Evolutionary conservation across 2,329 filamentous ascomycete species (phyloP), one percentile per base, ranked within the genome.

Genomic region (Neofusicoccum kwambonambiense): DNA sequence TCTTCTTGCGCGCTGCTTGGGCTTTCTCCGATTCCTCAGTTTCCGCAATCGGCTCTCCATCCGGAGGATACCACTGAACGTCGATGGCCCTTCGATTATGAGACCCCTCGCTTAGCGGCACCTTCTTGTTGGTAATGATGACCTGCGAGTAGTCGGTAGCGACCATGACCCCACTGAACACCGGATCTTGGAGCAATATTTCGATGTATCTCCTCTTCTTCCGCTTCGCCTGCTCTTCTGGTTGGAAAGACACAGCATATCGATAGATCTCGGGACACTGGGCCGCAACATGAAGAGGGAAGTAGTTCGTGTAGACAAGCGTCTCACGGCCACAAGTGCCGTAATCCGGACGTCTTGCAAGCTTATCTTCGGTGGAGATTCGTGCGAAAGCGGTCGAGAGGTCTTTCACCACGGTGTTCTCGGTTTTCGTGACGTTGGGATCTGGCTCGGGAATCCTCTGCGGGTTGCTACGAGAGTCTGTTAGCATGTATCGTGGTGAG

Each of bases 141-240:
- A 70, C 65, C 11, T 76, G 72, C 1, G 73, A 70, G 67, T 76
- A 80, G 66, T 82, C 80, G 2, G 76, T 80, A 0, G 79, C 80
- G 47, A 71, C 67, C 1, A 68, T 51, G 0, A 74, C 65, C 5
- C 62, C 70, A 7, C 70, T 19, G 56, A 81, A 79, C 0, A 73
- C 71, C 0, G 69, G 63, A 2, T 71, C 66, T n/a, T 71, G 60
- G 7, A 81, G 56, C 1, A 87, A 69, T 22, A 83, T 69, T 15
- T 82, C 73, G 15, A 87, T 75, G 4, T 86, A 74, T 4, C 80
- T 80, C 47, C 78, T 78, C 41, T 77, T 81, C 71, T 82, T 84
- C 39, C 77, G 77, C 61, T 79, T 80, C 3, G 68, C 73, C 68
- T 76, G n/a, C 76, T 75, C 8, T 70, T 75, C 45, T 80, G 68